phyloP scores from a whole-genome alignment of 2,329 filamentous ascomycete genomes.

The Hymenoscyphus albidus region DNA sequence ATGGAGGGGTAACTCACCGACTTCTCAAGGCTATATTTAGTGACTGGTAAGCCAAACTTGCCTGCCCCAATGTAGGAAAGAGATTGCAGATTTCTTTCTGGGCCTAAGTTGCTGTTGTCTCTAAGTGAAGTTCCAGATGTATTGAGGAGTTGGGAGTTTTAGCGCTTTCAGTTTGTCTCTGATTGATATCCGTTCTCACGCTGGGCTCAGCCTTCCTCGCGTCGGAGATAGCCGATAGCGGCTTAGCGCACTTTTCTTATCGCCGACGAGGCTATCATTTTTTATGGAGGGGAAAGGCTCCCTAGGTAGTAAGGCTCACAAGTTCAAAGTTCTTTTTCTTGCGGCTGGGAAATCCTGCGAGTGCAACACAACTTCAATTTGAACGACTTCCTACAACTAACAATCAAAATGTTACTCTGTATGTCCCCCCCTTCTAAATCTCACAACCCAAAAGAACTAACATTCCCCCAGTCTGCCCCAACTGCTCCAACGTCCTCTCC shows the following conservation, averaged over 20 bases:
- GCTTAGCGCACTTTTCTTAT: slow-evolving; percentile 11
- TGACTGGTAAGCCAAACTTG: neutral
- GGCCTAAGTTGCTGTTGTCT: neutral
- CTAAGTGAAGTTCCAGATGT: neutral
- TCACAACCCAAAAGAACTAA: slow-evolving; percentile 10
- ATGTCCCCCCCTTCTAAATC: slow-evolving; percentile 30
- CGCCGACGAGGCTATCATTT: slow-evolving; percentile 17
- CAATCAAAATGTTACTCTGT: slow-evolving; percentile 62
- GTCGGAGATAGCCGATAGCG: slow-evolving; percentile 6
- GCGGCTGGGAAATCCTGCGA: neutral
- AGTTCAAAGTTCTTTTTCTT: neutral
- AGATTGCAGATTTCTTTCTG: neutral
- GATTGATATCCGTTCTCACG: slow-evolving; percentile 9
- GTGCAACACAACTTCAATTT: neutral
- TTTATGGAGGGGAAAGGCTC: neutral
- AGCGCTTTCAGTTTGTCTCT: slow-evolving; percentile 1
- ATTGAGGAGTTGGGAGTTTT: neutral
- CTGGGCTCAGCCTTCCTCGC: slow-evolving; percentile 8
- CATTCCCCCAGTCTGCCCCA: slow-evolving; percentile 64
- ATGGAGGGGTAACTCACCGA: slow-evolving; percentile 6
- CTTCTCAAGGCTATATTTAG: neutral
- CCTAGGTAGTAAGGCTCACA: neutral
- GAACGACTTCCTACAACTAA: neutral
- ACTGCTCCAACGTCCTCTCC: slow-evolving; percentile 79
- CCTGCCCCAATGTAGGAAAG: neutral